Evolutionary conservation across 495 filamentous ascomycete genomes (phyloP), one percentile per base, ranked within the genome.

Genomic region (Penicillium ochrochloron): DNA sequence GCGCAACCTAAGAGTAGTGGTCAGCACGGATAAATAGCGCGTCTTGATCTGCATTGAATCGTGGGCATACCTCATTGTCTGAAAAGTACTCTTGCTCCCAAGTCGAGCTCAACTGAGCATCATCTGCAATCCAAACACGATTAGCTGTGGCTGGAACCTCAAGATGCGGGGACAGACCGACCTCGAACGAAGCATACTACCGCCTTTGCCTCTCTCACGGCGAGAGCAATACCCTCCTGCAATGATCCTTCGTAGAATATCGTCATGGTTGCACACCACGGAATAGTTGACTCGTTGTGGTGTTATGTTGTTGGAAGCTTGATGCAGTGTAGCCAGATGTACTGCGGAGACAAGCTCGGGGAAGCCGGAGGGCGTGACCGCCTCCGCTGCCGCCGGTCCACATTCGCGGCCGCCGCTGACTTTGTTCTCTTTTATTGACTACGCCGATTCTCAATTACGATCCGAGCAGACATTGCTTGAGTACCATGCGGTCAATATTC

Each of bases 221-320:
- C 92, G 25, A 84, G 75, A 8, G 83, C 79, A 68, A 98, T 94
- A 53, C 92, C 94, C 57, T 88, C 86, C 68, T 94, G 88, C 8
- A 97, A 76, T 62, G 84, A 86, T 23, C 94, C 94, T 55, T 88
- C 60, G 70, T 89, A 95, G 76, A 97, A 98, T 83, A 94, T 90
- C 6, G 62, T 67, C 66, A 70, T 70, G 31, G 63, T 68, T 41
- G 64, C 62, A 70, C 66, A 19, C 35, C 56, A 39, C 4, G 2
- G 10, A 58, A 7, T 21, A 50, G 37, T n/a, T 7, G 21, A 25
- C 9, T 31, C 10, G 11, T 21, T 1, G 11, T 19, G 0, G 44
- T 39, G 50, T 56, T 34, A 19, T 42, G 42, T 51, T 11, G 31
- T 33, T 42, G 39, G 23, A 17, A 39, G 34, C n/a, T 44, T 8